Conservation (phyloP, 2,329 filamentous ascomycete genomes). For the Leptodontidium sp. region DNA sequence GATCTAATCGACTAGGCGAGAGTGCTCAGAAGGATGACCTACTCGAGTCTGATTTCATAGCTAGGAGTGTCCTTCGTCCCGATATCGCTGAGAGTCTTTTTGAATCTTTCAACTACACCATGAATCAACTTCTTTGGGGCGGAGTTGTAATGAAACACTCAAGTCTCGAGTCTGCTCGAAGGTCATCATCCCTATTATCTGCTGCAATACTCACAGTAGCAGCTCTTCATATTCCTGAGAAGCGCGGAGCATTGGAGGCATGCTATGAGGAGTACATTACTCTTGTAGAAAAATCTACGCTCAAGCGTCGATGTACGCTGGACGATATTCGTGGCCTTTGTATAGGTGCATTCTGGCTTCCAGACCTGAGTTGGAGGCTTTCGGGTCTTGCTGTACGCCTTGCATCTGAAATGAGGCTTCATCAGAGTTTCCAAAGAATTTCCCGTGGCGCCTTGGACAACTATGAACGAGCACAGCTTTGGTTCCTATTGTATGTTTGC, state of each 20-base stretch:
- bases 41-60: conserved; percentile 6
- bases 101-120: conserved; percentile 17
- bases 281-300: neutral
- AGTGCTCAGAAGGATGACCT: neutral
- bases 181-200: conserved; percentile 3
- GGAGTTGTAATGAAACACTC: conserved; percentile 6
- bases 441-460: neutral
- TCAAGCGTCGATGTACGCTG: conserved; percentile 2
- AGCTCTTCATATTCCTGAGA: conserved; percentile 1
- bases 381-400: conserved; percentile 12
- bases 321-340: conserved; percentile 16
- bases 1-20: neutral
- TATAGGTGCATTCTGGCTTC: conserved; percentile 19
- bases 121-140: conserved; percentile 5
- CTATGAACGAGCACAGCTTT: conserved; percentile 14
- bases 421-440: neutral
- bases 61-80: neutral
- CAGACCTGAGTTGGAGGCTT: conserved; percentile 16
- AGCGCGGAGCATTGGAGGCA: neutral
- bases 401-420: conserved; percentile 11
- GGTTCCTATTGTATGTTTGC: conserved; percentile 13
- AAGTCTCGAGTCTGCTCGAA: conserved; percentile 1
- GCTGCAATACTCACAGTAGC: conserved; percentile 12
- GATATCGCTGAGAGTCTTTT: conserved; percentile 13
- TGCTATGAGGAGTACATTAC: conserved; percentile 16